Conservation (phyloP, 2,329 filamentous ascomycete genomes). For the Alternaria sp. region DNA sequence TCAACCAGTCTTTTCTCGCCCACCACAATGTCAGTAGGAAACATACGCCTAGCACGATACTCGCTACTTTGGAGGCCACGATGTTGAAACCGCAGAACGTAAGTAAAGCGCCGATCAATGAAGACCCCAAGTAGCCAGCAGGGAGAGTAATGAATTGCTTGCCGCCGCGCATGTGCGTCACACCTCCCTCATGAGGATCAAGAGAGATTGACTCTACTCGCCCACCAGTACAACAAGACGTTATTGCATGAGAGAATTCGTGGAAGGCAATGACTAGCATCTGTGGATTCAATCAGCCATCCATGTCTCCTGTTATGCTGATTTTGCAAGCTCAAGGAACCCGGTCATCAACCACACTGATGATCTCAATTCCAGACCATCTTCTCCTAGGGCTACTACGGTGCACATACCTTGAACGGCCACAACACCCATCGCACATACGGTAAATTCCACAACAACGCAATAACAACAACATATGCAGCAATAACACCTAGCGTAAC, state of each 20-base stretch:
- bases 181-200: constrained; percentile 78
- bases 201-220: constrained; percentile 77
- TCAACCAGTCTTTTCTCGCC: constrained; percentile 80
- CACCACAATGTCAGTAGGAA: constrained; percentile 85
- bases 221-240: constrained; percentile 75
- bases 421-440: constrained; percentile 78
- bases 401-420: constrained; percentile 74
- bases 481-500: constrained; percentile 76
- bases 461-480: constrained; percentile 76
- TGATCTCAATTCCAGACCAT: no score
- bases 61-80: constrained; percentile 80
- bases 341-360: background rate
- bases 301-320: background rate
- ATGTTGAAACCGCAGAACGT: constrained; percentile 85
- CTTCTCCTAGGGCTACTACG: background rate
- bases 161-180: constrained; percentile 79
- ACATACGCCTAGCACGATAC: constrained; percentile 74
- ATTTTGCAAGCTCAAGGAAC: background rate
- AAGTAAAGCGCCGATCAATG: constrained; percentile 77
- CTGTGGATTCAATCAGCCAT: constrained; percentile 11
- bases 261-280: constrained; percentile 79
- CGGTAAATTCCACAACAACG: constrained; percentile 80
- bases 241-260: constrained; percentile 78
- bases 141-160: constrained; percentile 75
- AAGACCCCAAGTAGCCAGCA: constrained; percentile 80